phyloP scores from a whole-genome alignment of 176 grass and related monocot genomes.

The Lolium rigidum region DNA sequence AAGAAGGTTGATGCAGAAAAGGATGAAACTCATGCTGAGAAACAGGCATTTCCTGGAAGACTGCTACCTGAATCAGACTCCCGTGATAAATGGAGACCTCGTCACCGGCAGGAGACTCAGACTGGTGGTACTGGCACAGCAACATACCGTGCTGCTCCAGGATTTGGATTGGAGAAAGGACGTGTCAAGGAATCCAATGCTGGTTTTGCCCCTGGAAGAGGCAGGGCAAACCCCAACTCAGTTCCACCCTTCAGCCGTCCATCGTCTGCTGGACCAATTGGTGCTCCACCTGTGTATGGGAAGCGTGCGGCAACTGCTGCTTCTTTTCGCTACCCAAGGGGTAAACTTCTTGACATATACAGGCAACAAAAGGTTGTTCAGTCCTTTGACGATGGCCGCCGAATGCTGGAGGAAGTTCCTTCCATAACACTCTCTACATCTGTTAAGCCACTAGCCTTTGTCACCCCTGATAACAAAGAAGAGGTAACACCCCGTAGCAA shows the following conservation, averaged over 20 bases:
- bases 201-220: slow-evolving; percentile 92
- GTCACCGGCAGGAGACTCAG: slow-evolving; percentile 84
- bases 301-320: slow-evolving; percentile 38
- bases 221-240: slow-evolving; percentile 66
- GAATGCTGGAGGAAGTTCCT: slow-evolving; percentile 70
- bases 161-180: slow-evolving; percentile 86
- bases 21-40: slow-evolving; percentile 70
- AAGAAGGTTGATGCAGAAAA: slow-evolving; percentile 75
- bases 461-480: slow-evolving; percentile 72
- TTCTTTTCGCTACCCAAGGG: slow-evolving; percentile 86
- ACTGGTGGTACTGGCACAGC: slow-evolving; percentile 46
- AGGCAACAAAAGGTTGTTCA: slow-evolving; percentile 59
- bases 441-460: slow-evolving; percentile 78
- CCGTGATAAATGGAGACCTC: slow-evolving; percentile 98
- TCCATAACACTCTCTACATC: slow-evolving; percentile 65
- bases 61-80: slow-evolving; percentile 79
- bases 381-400: slow-evolving; percentile 48
- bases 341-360: slow-evolving; percentile 96
- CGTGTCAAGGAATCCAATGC: slow-evolving; percentile 63
- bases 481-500: slow-evolving; percentile 56
- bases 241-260: slow-evolving; percentile 47
- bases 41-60: slow-evolving; percentile 66
- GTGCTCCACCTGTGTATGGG: slow-evolving; percentile 57
- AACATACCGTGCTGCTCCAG: slow-evolving; percentile 79
- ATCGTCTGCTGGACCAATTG: slow-evolving; percentile 66